phyloP scores from a whole-genome alignment of 768 basidiomycete genomes.

The Boletus eberwhitei region DNA sequence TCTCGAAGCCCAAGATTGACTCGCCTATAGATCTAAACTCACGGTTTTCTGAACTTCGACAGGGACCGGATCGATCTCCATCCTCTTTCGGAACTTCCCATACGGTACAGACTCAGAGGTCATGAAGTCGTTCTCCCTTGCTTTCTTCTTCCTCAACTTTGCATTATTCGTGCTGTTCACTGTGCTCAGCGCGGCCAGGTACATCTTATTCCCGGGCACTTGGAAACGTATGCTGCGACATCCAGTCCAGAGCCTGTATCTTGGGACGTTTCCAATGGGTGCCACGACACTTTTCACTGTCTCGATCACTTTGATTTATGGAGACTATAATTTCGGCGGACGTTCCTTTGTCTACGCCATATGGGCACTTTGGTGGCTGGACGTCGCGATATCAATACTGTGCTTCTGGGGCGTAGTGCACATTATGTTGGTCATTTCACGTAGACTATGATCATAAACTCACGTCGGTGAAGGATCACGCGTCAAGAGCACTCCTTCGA shows the following conservation, averaged over 20 bases:
- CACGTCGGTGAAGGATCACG: slow-evolving; percentile 41
- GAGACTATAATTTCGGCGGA: slow-evolving; percentile 48
- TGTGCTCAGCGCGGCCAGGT: slow-evolving; percentile 45
- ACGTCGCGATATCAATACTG: slow-evolving; percentile 50
- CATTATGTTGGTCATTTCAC: slow-evolving; percentile 51
- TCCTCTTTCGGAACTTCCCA: slow-evolving; percentile 55
- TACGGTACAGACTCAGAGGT: slow-evolving; percentile 42
- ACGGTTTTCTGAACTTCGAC: not conserved
- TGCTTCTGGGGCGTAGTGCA: slow-evolving; percentile 64
- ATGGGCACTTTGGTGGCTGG: slow-evolving; percentile 72
- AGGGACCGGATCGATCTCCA: slow-evolving; percentile 53
- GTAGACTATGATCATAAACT: slow-evolving; percentile 14
- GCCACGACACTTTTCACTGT: slow-evolving; percentile 55
- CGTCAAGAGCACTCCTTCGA: slow-evolving; percentile 57
- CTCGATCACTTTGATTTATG: slow-evolving; percentile 44
- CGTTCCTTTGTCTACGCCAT: slow-evolving; percentile 48
- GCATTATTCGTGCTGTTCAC: slow-evolving; percentile 51
- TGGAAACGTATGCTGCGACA: slow-evolving; percentile 48
- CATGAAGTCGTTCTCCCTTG: slow-evolving; percentile 42
- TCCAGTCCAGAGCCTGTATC: slow-evolving; percentile 49
- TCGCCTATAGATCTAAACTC: not conserved
- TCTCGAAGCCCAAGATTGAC: not conserved
- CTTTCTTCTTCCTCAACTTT: slow-evolving; percentile 60
- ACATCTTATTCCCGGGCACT: slow-evolving; percentile 50
- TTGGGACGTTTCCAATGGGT: slow-evolving; percentile 56